A percentile compares a stretch with the other conserved stretches of the same genome.
Evolutionary conservation across 2,329 filamentous ascomycete species (phyloP).

Genomic region (Ramularia collo-cygni): DNA sequence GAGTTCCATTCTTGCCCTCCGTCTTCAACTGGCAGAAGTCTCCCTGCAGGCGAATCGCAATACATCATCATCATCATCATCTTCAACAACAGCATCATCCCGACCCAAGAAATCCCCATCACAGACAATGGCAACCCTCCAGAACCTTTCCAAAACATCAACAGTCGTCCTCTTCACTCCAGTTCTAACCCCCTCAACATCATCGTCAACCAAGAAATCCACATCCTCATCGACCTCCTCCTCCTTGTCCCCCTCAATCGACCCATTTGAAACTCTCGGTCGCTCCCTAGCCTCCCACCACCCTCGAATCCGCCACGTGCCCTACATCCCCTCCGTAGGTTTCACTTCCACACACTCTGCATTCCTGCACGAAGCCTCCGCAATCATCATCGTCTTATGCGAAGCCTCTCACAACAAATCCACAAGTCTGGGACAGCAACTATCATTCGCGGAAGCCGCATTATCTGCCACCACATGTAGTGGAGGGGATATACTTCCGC

Average conservation of each 20-base stretch:
- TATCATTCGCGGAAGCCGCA: slow-evolving; percentile 18
- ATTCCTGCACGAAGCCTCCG: slow-evolving; percentile 55
- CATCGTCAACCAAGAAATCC: slow-evolving; percentile 31
- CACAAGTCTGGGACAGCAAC: slow-evolving; percentile 16
- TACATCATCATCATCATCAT: too few species aligned
- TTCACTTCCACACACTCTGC: slow-evolving; percentile 58
- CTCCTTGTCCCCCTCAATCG: too few species aligned
- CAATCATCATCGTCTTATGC: slow-evolving; percentile 56
- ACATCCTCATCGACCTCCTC: slow-evolving; percentile 37
- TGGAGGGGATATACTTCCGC: too few species aligned
- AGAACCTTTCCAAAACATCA: slow-evolving; percentile 32
- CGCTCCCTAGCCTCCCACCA: slow-evolving; percentile 55
- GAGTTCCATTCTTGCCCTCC: too few species aligned
- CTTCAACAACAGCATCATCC: too few species aligned
- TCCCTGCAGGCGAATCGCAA: too few species aligned
- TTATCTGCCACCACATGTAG: too few species aligned
- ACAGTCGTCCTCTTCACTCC: slow-evolving; percentile 43
- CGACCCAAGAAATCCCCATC: too few species aligned
- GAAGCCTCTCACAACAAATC: slow-evolving; percentile 25
- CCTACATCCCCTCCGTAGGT: slow-evolving; percentile 58
- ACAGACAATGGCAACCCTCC: slow-evolving; percentile 20
- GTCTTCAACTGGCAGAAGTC: too few species aligned
- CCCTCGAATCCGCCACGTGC: slow-evolving; percentile 60
- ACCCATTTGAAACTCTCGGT: slow-evolving; percentile 69
- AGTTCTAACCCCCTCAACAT: slow-evolving; percentile 19